Evolutionary conservation across 148 eudicot species (phyloP), one percentile per base, ranked within the genome.

Genomic region (Euryodendron excelsum): DNA sequence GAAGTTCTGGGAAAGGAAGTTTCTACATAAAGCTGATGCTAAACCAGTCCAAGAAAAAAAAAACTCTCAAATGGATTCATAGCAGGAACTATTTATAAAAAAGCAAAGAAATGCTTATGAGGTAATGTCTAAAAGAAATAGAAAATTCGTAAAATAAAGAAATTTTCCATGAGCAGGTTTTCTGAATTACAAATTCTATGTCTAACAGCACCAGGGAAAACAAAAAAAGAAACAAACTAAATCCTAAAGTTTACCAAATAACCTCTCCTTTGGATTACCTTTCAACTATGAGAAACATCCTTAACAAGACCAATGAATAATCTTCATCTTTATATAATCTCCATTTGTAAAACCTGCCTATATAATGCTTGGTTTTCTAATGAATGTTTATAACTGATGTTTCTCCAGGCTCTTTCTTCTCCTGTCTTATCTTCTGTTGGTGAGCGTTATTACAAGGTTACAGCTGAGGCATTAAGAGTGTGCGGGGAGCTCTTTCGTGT

Each of bases 401-500:
- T 66, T 60, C 17, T 39, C 71, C 83, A 96, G 99, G 95, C 96
- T 65, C 89, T 96, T 80, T 91, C 96, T 83, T 89, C 89, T 72
- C 91, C 99, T 82, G 87, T 96, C 74, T 84, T 96, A 75, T 93
- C 94, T 86, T 91, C 99, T 85, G 93, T 93, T 79, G 94, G 97
- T 75, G 99, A 96, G 83, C 91, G 99, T 47, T 96, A 96, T 85
- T 96, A 96, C 84, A 96, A 96, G 80, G 99, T 96, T 75, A 96
- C 97, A 48, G 93, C 99, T 36, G 99, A 96, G 80, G 99, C 98
- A 67, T 80, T 96, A 80, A 88, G 99, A 89, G 99, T 91, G 31
- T 96, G 99, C 60, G 99, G 99, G 78, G 98, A 93, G 86, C 95
- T 96, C 79, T 96, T 93, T 83, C 94, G 97, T 61, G 94, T 96